Evolutionary conservation across 2,329 filamentous ascomycete genomes (phyloP), one percentile per base, ranked within the genome.

Genomic region (Fusarium armeniacum): DNA sequence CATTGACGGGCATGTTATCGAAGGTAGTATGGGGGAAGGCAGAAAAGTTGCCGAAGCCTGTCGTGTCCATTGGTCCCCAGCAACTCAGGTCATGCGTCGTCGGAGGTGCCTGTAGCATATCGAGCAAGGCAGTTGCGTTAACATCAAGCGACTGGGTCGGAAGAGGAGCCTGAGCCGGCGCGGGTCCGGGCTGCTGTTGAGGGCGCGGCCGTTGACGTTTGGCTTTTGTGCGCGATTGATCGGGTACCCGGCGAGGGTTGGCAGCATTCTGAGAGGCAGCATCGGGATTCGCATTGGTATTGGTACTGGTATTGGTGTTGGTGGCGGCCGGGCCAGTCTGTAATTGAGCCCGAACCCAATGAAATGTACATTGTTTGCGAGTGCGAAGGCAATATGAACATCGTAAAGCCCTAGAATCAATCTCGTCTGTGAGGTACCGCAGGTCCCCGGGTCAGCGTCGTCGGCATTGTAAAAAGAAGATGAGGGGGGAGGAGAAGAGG

Each of bases 361-460:
- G 60, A 45, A 75, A 75, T 40, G 73, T 75, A 45, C 73, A 75
- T 72, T 75, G 73, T 58, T 75, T 75, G 28, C 73, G 61, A 45
- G 73, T 75, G 51, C 73, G 71, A 40, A 75, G 69, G 59, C 73
- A 75, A 51, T 75, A 75, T 51, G 73, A 75, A 52, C 73, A 75
- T 65, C 73, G 73, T 36, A 75, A 49, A 51, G 73, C 72, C 65
- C 73, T 65, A 24, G 73, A 75, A 53, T 75, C 73, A 50, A 75
- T 75, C 47, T 75, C 73, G 20, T 75, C 73, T 75, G 58, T 53
- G 57, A 66, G 62, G 57, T 72, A 67, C 64, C 61, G 60, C 58
- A 56, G 70, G 46, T 38, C 49, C 65, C 47, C 58, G 63, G 68
- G 73, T 75, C 73, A 75, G 73, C 69, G 51, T 62, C 44, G 57